Conservation (phyloP, 2,329 filamentous ascomycete genomes). For the Epichloe bromicola region DNA sequence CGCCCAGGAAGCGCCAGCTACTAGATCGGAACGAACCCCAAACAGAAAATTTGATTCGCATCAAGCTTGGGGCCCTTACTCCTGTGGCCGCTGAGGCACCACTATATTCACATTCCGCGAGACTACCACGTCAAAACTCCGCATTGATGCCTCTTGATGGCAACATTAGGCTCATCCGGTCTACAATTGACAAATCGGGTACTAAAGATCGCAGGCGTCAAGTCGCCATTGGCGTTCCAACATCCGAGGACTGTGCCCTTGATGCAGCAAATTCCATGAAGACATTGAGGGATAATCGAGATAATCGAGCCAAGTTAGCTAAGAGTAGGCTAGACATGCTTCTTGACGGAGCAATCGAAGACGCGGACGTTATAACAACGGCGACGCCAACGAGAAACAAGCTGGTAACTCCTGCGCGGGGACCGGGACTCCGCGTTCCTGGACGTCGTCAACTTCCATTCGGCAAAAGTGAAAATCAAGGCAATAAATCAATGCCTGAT, state of each 20-base stretch:
- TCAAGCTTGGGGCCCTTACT: background rate
- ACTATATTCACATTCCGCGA: background rate
- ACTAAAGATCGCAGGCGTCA: background rate
- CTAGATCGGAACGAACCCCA: constrained; percentile 9
- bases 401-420: background rate
- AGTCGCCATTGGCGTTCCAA: background rate
- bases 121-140: constrained; percentile 11
- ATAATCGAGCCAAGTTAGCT: constrained; percentile 3
- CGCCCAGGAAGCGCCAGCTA: constrained; percentile 23
- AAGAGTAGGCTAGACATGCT: constrained; percentile 21
- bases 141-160: constrained; percentile 25
- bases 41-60: constrained; percentile 1
- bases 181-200: constrained; percentile 12
- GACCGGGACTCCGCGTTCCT: constrained; percentile 18
- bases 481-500: constrained; percentile 5
- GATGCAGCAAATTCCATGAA: constrained; percentile 1
- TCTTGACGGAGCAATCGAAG: constrained; percentile 15
- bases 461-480: constrained; percentile 12
- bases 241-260: constrained; percentile 33
- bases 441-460: constrained; percentile 31
- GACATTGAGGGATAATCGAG: background rate
- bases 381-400: background rate
- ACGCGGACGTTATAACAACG: background rate
- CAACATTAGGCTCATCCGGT: constrained; percentile 17
- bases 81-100: background rate